Percentiles rank a stretch among this genome's conserved stretches.
phyloP scores from a whole-genome alignment of 1,139 yeast species.

The Pneumocystis carinii region DNA sequence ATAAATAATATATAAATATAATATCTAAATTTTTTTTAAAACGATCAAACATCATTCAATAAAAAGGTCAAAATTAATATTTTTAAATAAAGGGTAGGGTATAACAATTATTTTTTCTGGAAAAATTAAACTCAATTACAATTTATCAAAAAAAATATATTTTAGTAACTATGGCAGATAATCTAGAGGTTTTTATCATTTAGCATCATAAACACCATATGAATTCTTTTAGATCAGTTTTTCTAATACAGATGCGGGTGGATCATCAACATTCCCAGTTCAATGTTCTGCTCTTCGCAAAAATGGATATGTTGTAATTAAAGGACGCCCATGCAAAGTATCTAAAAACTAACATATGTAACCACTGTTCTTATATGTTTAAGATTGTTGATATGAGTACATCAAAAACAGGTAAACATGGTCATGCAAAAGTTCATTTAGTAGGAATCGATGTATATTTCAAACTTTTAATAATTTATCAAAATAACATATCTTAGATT shows the following conservation, averaged over 20 bases:
- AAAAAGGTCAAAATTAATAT: too few species aligned
- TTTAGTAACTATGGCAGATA: too few species aligned
- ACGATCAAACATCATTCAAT: too few species aligned
- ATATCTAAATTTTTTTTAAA: too few species aligned
- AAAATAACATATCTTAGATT: conserved; percentile 27
- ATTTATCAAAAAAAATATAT: too few species aligned
- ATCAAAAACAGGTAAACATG: conserved; percentile 99
- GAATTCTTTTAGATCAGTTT: conserved; percentile 52
- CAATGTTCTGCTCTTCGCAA: conserved; percentile 99
- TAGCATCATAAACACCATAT: too few species aligned
- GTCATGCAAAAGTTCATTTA: conserved; percentile 99
- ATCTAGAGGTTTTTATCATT: too few species aligned
- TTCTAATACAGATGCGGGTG: conserved; percentile 98
- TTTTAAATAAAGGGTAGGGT: too few species aligned
- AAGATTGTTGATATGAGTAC: conserved; percentile 97
- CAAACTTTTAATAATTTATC: background rate
- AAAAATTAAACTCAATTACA: too few species aligned
- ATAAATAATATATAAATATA: too few species aligned
- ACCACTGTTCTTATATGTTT: background rate
- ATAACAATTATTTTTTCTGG: too few species aligned
- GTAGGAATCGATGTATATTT: conserved; percentile 66
- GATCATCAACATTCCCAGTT: conserved; percentile 96
- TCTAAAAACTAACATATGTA: background rate
- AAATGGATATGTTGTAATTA: conserved; percentile 96
- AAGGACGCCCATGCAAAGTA: conserved; percentile 91